Evolutionary conservation across 108 stramenopile genomes (phyloP).

Genomic region (Cyclotella kingstonii): DNA sequence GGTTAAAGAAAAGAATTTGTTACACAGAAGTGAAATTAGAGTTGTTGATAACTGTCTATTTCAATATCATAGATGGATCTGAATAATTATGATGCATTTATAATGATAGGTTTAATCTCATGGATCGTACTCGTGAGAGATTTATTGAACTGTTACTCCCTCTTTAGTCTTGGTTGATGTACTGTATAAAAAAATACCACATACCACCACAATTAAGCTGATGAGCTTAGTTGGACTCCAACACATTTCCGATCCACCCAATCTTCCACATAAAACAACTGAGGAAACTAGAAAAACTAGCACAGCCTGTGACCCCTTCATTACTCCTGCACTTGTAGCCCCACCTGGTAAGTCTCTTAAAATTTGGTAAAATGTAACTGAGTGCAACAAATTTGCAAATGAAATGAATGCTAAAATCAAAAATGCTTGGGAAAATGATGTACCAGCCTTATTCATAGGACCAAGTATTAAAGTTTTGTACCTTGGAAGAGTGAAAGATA

Average conservation of each 20-base stretch:
- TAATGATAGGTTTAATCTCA: no score
- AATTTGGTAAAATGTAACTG: constrained; percentile 62
- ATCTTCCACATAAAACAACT: constrained; percentile 61
- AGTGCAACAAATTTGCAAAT: constrained; percentile 63
- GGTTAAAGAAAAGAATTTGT: no score
- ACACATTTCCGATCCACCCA: constrained; percentile 74
- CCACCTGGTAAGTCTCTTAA: constrained; percentile 72
- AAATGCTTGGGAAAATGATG: constrained; percentile 30
- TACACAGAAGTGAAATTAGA: no score
- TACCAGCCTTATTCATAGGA: constrained; percentile 58
- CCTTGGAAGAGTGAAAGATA: constrained; percentile 64
- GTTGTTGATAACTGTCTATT: no score
- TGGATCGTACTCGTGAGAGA: no score
- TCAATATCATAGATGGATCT: no score
- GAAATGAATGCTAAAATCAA: constrained; percentile 28
- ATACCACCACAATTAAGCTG: constrained; percentile 57
- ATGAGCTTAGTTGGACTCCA: constrained; percentile 55
- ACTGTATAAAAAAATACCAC: constrained; percentile 48
- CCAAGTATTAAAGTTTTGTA: constrained; percentile 41
- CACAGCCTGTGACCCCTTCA: constrained; percentile 85
- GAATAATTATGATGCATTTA: no score
- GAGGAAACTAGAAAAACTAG: constrained; percentile 67
- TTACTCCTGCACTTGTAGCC: constrained; percentile 72
- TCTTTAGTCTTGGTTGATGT: constrained; percentile 23
- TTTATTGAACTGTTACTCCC: no score